Evolutionary conservation across 2,329 filamentous ascomycete genomes (phyloP), one percentile per base, ranked within the genome.

Genomic region (Helotiales sp.): DNA sequence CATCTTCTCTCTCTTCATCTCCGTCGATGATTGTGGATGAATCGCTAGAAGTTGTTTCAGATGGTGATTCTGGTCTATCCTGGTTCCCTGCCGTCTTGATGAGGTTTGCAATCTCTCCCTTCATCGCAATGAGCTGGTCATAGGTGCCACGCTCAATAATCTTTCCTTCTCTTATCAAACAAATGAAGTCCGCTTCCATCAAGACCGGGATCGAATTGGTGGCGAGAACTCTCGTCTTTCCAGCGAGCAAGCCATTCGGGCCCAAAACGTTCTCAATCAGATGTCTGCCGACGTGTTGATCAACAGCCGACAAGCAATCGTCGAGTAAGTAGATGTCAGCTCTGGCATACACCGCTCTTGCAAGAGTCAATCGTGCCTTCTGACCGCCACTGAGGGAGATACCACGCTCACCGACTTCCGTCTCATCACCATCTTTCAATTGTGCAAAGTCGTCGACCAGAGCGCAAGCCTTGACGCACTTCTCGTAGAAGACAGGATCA

Each of bases 291-390:
- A 99, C 95, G 70, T 99, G 95, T 63, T 96, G 93, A 75, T 99
- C 95, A n/a, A 99, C 95, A 0, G 96, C 95, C 15, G 93, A 98
- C 10, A 99, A 81, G 60, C 93, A 90, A 71, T 99, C 95, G 66
- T 99, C 95, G 10, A 99, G 81, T 12, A 99, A 81, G 70, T 98
- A 98, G 50, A 99, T 86, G 72, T 99, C 96, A n/a, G 95, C 92
- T 66, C 95, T 85, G 52, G 96, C 93, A 71, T 99, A 99, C 1
- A 99, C 95, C 29, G 96, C 93, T 72, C 95, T 85, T 38, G 95
- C 95, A 54, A 99, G 80, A 13, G 92, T 93, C 60, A 99, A 81
- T 61, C 95, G 90, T 55, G 95, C 93, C 76, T 97, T 99, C 72
- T 99, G 95, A 5, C 96, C 95, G 64, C 93, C 93, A 62, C 93